phyloP scores from a whole-genome alignment of 176 grass and related monocot species.

The Carex littledalei region DNA sequence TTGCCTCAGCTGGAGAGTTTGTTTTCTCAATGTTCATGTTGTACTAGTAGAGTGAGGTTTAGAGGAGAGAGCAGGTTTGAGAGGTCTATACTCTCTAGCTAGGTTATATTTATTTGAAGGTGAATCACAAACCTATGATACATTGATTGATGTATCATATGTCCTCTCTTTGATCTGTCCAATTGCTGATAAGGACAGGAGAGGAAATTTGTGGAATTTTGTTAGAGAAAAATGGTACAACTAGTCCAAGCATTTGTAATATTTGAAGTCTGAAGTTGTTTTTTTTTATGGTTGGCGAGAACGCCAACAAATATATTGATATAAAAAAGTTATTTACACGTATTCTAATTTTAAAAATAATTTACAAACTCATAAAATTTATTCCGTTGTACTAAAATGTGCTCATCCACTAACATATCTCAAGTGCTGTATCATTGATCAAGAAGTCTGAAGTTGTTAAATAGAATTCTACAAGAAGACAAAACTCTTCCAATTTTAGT shows the following conservation, averaged over 20 bases:
- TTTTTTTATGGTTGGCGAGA: too few relatives aligned
- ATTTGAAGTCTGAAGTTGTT: too few relatives aligned
- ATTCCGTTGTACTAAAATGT: too few relatives aligned
- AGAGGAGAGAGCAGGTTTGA: background rate
- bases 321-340: too few relatives aligned
- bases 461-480: background rate
- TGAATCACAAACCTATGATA: background rate
- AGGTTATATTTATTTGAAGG: background rate
- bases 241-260: background rate
- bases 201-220: background rate
- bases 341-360: too few relatives aligned
- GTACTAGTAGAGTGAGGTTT: background rate
- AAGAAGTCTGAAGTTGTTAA: too few relatives aligned
- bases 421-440: too few relatives aligned
- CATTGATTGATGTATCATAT: background rate
- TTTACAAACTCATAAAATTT: too few relatives aligned
- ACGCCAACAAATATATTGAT: too few relatives aligned
- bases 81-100: background rate
- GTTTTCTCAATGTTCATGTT: conserved; percentile 15
- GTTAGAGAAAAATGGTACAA: background rate
- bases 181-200: background rate
- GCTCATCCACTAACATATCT: too few relatives aligned
- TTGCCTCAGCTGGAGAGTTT: background rate
- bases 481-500: background rate
- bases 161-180: background rate